Evolutionary conservation across 2,329 filamentous ascomycete genomes (phyloP), one percentile per base, ranked within the genome.

Genomic region (Diplodia scrobiculata): DNA sequence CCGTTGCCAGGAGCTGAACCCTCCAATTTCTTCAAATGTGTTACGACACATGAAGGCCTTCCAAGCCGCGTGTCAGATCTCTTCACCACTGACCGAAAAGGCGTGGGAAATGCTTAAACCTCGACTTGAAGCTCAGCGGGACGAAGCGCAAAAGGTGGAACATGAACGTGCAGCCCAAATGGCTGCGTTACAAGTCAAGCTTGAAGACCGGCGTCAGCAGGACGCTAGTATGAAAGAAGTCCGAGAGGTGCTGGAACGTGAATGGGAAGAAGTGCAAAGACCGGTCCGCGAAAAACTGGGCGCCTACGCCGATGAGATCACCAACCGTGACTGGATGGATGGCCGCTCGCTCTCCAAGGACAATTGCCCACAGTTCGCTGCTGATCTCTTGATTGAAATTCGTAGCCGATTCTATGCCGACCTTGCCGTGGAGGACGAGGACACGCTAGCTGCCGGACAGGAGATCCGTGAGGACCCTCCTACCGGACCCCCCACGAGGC

Each of bases 31-130:
- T 58, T 78, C 87, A 47, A 83, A 82, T 69, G 81, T 90, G 50
- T 80, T 93, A 66, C 83, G 84, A 65, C 87, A 89, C 72, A 90
- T 92, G 76, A 84, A 89, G 54, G 87, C 89, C 1, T 94, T 92
- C 75, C 86, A 89, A 72, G 89, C 89, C 45, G 88, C 91, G 34
- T 84, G 90, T 53, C 86, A 91, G 69, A 89, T 91, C 45, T 84
- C 85, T 10, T 83, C 85, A 27, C 87, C 88, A 21, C 79, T 94
- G 71, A 87, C 86, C 69, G 89, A 92, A 67, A 80, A 82, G 65
- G 86, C 87, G 3, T 94, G 90, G 91, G 84, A 86, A 60, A 78
- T 89, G 63, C 80, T 93, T 41, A 86, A 87, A 71, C 86, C 87
- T 58, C 86, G 87, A 67, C 80, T 94, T 14, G 76, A 91, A 38